A percentile compares a stretch with the other conserved stretches of the same genome.
Evolutionary conservation across 352 stramenopile genomes (phyloP).

Genomic region (Blastocystis sp.): DNA sequence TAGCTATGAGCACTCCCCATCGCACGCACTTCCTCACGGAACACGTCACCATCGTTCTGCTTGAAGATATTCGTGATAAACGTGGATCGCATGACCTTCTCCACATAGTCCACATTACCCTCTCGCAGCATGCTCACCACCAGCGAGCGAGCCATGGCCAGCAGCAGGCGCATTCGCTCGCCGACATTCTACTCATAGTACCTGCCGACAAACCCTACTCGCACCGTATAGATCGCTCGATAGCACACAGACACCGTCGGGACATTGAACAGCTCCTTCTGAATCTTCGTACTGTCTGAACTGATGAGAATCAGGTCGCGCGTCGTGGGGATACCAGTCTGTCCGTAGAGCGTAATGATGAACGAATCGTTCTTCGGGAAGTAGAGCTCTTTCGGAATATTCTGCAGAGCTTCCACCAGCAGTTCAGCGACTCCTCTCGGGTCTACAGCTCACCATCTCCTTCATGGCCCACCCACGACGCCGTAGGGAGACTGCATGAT

Average conservation of each 20-base stretch:
- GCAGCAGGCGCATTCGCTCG: slow-evolving; percentile 15
- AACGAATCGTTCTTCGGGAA: slow-evolving; percentile 43
- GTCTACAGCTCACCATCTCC: background rate
- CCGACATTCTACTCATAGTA: slow-evolving; percentile 15
- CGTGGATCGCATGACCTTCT: slow-evolving; percentile 26
- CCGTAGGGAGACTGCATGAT: slow-evolving; percentile 43
- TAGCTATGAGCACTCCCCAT: background rate
- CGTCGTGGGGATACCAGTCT: slow-evolving; percentile 13
- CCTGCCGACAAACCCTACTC: background rate
- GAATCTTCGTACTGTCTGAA: background rate
- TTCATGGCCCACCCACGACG: background rate
- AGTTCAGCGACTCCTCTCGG: background rate
- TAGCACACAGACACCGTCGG: slow-evolving; percentile 44
- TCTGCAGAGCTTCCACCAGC: slow-evolving; percentile 35
- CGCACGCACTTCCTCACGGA: background rate
- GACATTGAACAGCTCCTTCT: slow-evolving; percentile 54
- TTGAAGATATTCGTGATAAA: slow-evolving; percentile 57
- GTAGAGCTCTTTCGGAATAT: slow-evolving; percentile 49
- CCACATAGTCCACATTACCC: slow-evolving; percentile 37
- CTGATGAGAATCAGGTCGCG: slow-evolving; percentile 48
- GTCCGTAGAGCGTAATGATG: slow-evolving; percentile 35
- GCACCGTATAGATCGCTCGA: slow-evolving; percentile 29
- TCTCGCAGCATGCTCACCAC: slow-evolving; percentile 48
- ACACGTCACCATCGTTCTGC: slow-evolving; percentile 38
- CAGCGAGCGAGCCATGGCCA: slow-evolving; percentile 41